phyloP scores from a whole-genome alignment of 202 grass and related monocot genomes.

The Zizania palustris region DNA sequence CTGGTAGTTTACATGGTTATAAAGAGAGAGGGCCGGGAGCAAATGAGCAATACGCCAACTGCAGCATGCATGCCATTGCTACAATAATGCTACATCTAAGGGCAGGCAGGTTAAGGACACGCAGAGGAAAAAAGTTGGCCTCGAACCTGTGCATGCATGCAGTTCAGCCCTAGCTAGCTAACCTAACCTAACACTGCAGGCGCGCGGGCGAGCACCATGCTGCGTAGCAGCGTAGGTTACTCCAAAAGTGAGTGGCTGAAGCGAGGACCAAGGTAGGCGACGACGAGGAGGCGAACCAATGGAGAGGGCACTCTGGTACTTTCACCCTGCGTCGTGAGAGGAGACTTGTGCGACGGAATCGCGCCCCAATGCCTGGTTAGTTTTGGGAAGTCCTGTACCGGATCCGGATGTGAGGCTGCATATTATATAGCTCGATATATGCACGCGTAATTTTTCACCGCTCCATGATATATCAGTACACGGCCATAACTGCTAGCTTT shows the following conservation, averaged over 20 bases:
- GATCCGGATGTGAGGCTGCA: conserved; percentile 23
- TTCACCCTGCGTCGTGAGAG: conserved; percentile 20
- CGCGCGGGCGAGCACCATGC: conserved; percentile 51
- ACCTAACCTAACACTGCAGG: no score
- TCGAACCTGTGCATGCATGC: conserved; percentile 40
- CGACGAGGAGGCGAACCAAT: neutral
- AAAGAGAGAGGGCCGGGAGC: conserved; percentile 37
- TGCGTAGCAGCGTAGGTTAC: conserved; percentile 64
- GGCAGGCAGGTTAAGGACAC: conserved; percentile 55
- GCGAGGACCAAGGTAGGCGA: conserved; percentile 12
- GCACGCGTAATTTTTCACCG: conserved; percentile 17
- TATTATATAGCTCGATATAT: neutral
- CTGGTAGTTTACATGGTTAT: conserved; percentile 42
- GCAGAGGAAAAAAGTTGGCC: conserved; percentile 49
- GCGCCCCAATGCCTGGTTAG: conserved; percentile 38
- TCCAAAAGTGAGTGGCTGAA: conserved; percentile 57
- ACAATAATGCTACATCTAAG: conserved; percentile 27
- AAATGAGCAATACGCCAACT: conserved; percentile 24
- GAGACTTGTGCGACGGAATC: conserved; percentile 38
- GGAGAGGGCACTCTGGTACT: conserved; percentile 37
- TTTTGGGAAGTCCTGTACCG: conserved; percentile 46
- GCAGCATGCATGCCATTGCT: conserved; percentile 29
- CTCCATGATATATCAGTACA: conserved; percentile 14
- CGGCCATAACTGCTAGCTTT: conserved; percentile 30
- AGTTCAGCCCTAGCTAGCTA: conserved; percentile 30